Evolutionary conservation across 2,329 filamentous ascomycete species (phyloP).

Genomic region (Ophiostoma fasciatum): DNA sequence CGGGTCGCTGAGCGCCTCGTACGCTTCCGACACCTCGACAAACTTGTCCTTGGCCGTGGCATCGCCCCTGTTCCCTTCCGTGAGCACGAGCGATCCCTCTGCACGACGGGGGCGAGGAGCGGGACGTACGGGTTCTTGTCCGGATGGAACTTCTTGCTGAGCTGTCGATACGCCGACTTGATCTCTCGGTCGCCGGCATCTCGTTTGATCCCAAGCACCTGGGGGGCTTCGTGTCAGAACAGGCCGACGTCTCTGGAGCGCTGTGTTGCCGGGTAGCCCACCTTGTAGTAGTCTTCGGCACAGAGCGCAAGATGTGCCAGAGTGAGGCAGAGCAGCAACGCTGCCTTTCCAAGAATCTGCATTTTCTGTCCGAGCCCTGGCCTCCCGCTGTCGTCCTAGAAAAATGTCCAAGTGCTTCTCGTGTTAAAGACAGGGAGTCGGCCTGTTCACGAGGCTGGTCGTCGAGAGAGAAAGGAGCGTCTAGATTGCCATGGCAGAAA

Average conservation of each 20-base stretch:
- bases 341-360: conserved; percentile 2
- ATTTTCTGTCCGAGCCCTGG: too few species aligned
- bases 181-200: conserved; percentile 74
- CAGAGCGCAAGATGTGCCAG: conserved; percentile 40
- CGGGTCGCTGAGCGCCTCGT: conserved; percentile 73
- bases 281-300: conserved; percentile 68
- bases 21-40: conserved; percentile 85
- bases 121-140: conserved; percentile 85
- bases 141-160: conserved; percentile 93
- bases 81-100: too few species aligned
- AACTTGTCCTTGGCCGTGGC: conserved; percentile 76
- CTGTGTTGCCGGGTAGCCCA: conserved; percentile 15
- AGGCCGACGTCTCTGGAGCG: too few species aligned
- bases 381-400: too few species aligned
- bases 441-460: too few species aligned
- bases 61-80: conserved; percentile 67
- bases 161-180: conserved; percentile 79
- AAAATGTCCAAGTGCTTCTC: too few species aligned
- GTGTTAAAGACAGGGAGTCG: too few species aligned
- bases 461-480: too few species aligned
- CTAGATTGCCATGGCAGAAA: too few species aligned
- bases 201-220: conserved; percentile 70
- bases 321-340: conserved; percentile 34
- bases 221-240: too few species aligned
- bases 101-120: too few species aligned